Conservation (phyloP, 2,329 filamentous ascomycete genomes). For the Xylariaceae sp. region DNA sequence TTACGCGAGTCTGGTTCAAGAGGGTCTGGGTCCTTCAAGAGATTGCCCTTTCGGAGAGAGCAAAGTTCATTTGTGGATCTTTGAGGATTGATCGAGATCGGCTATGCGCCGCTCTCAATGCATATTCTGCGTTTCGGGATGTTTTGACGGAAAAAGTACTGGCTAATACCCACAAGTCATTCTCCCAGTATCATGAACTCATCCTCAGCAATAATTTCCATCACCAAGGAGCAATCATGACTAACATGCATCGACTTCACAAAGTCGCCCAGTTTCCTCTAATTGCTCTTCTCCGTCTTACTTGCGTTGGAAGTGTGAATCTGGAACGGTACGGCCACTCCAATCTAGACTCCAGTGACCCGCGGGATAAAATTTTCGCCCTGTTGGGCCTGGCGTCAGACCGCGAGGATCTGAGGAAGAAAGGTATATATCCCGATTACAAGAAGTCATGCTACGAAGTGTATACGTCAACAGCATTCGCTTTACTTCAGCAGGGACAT, state of each 20-base stretch:
- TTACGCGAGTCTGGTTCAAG: slow-evolving; percentile 30
- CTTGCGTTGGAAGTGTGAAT: slow-evolving; percentile 20
- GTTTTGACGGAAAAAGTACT: neutral
- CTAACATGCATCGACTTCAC: slow-evolving; percentile 16
- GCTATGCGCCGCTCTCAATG: slow-evolving; percentile 31
- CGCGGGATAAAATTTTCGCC: slow-evolving; percentile 36
- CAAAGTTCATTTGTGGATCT: slow-evolving; percentile 29
- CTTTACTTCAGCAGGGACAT: slow-evolving; percentile 25
- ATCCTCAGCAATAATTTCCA: neutral
- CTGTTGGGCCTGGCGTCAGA: slow-evolving; percentile 27
- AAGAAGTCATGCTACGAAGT: slow-evolving; percentile 28
- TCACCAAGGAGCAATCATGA: neutral
- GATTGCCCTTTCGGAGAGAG: slow-evolving; percentile 30
- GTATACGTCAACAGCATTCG: slow-evolving; percentile 28
- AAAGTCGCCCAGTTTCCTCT: slow-evolving; percentile 5
- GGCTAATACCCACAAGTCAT: neutral
- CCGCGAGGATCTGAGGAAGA: slow-evolving; percentile 5
- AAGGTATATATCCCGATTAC: slow-evolving; percentile 31
- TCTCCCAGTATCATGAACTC: neutral
- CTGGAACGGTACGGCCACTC: slow-evolving; percentile 23
- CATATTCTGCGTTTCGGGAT: neutral
- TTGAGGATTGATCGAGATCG: slow-evolving; percentile 24
- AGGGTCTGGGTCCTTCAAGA: slow-evolving; percentile 37
- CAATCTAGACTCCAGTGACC: slow-evolving; percentile 32
- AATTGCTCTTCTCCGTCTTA: slow-evolving; percentile 19